Evolutionary conservation across 768 basidiomycete genomes (phyloP).

Genomic region (Fibroporia radiculosa): DNA sequence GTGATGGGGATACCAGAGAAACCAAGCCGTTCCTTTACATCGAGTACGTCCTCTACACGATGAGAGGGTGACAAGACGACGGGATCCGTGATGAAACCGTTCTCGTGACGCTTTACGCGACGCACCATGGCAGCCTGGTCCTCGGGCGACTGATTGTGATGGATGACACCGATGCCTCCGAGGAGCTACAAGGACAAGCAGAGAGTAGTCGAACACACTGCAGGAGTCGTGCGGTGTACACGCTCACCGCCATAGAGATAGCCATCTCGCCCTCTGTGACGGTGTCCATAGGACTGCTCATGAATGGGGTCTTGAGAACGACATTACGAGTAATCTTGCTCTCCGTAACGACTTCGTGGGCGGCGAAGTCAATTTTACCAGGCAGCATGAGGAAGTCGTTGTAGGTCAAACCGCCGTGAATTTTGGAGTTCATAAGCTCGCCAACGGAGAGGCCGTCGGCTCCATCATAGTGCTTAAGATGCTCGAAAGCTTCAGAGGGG

Average conservation of each 20-base stretch:
- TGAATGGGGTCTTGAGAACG: slow-evolving; percentile 86
- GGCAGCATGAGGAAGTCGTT: slow-evolving; percentile 95
- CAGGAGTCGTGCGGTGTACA: slow-evolving; percentile 4
- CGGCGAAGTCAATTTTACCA: slow-evolving; percentile 92
- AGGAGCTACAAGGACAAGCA: slow-evolving; percentile 51
- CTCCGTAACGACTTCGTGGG: slow-evolving; percentile 73
- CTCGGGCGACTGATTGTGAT: slow-evolving; percentile 84
- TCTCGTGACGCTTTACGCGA: slow-evolving; percentile 96
- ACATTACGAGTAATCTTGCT: slow-evolving; percentile 88
- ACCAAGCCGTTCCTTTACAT: slow-evolving; percentile 85
- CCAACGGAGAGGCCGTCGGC: slow-evolving; percentile 77
- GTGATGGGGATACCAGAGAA: slow-evolving; percentile 98
- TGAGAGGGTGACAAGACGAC: slow-evolving; percentile 77
- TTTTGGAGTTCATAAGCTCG: slow-evolving; percentile 82
- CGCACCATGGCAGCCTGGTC: slow-evolving; percentile 96
- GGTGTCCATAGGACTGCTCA: slow-evolving; percentile 99
- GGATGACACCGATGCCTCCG: slow-evolving; percentile 96
- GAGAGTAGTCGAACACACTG: slow-evolving; percentile 12
- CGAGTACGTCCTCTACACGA: slow-evolving; percentile 81
- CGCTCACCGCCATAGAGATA: slow-evolving; percentile 80
- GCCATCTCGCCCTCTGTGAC: slow-evolving; percentile 96
- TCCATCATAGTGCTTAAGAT: slow-evolving; percentile 62
- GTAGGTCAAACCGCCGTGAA: slow-evolving; percentile 92
- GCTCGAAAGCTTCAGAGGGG: slow-evolving; percentile 64
- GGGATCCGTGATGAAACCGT: slow-evolving; percentile 96